Evolutionary conservation across 768 basidiomycete genomes (phyloP), one percentile per base, ranked within the genome.

Genomic region (Gloeopeniophorella convolvens): DNA sequence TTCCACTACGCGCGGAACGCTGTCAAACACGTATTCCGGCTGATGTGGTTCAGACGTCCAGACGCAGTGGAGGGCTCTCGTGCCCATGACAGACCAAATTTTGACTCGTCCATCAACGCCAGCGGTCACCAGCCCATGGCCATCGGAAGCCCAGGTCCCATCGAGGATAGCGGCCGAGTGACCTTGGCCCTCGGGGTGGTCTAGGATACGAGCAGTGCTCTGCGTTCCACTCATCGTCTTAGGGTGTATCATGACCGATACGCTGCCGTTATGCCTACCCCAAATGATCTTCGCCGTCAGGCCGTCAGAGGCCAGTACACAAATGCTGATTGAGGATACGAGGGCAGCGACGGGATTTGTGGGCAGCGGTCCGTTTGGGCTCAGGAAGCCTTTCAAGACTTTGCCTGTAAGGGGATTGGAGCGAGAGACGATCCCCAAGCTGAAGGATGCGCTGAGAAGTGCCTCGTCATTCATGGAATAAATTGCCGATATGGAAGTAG

Each of bases 341-440:
- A 89, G 83, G 59, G 89, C 85, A 11, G 76, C 75, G 57, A 88
- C 87, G 3, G 84, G 85, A 58, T 89, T 88, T 5, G 81, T 82
- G 33, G 73, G 68, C 10, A 76, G 74, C 9, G 74, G 70, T 5
- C 80, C 81, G 2, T 78, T 72, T 3, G 83, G 77, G 42, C 86
- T 79, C 8, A 90, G 70, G 57, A 74, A 86, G 0, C 88, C 89
- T 24, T 79, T 72, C 7, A 88, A 66, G 42, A 89, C 68, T 59
- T 78, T 83, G 40, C 85, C 86, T 2, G 72, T 81, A 23, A 87
- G 69, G 0, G 86, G 84, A 27, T 80, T 61, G 10, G 87, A 89
- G 26, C 89, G 83, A 1, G 84, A 72, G 28, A 89, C 80, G 48
- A 85, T 71, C 16, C 86, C 89, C 50, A 84, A 83, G 37, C 75